These are phyloP conservation scores for Dioszegia aurantiaca DNA, from an alignment of 768 basidiomycete species.

Conservation along the genomic window DNA sequence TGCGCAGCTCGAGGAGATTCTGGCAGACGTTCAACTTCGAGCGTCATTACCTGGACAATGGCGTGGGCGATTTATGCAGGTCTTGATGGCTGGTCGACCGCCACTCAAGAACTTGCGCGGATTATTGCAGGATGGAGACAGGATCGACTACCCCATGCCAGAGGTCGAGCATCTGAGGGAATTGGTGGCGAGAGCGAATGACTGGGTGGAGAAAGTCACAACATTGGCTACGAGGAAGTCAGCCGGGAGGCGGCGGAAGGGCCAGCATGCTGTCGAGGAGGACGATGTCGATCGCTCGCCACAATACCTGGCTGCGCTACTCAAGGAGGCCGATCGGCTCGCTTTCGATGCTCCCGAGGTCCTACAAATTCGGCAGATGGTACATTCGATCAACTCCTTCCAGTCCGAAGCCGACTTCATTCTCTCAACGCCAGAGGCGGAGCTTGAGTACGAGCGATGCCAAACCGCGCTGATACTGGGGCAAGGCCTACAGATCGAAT, in stretches of 20 bases:
- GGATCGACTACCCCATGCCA: slow-evolving; percentile 69
- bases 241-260: slow-evolving; percentile 34
- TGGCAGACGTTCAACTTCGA: slow-evolving; percentile 65
- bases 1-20: slow-evolving; percentile 67
- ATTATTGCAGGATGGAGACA: slow-evolving; percentile 83
- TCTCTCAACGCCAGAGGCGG: slow-evolving; percentile 29
- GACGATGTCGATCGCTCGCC: slow-evolving; percentile 66
- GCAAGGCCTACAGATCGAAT: slow-evolving; percentile 67
- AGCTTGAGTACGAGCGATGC: slow-evolving; percentile 36
- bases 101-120: slow-evolving; percentile 72
- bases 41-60: slow-evolving; percentile 73
- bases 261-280: slow-evolving; percentile 36
- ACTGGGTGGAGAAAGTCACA: slow-evolving; percentile 71
- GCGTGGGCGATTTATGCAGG: slow-evolving; percentile 66
- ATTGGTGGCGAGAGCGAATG: slow-evolving; percentile 75
- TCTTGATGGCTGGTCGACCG: slow-evolving; percentile 72
- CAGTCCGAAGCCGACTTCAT: slow-evolving; percentile 36
- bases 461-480: slow-evolving; percentile 39
- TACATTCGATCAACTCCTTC: slow-evolving; percentile 40
- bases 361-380: slow-evolving; percentile 42
- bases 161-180: slow-evolving; percentile 71
- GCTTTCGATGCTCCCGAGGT: slow-evolving; percentile 85
- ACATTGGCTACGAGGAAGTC: slow-evolving; percentile 31
- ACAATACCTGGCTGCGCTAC: slow-evolving; percentile 66
- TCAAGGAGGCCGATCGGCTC: slow-evolving; percentile 70